phyloP scores from a whole-genome alignment of 441 rosid species.

The Bocquillonia castaneifolia region DNA sequence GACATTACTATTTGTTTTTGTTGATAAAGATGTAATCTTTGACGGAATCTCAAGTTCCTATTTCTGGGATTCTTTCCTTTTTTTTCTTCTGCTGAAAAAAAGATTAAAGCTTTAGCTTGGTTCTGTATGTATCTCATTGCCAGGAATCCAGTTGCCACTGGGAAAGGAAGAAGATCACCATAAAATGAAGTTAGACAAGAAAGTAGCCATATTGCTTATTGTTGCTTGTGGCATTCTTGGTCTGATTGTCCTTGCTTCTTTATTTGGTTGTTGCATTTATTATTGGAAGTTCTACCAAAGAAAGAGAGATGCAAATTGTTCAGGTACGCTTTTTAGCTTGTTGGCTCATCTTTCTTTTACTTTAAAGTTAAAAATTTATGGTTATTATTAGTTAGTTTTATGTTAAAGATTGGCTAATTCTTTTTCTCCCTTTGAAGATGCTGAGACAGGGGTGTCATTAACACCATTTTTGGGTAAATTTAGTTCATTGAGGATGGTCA shows the following conservation, averaged over 20 bases:
- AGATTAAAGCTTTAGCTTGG: not conserved
- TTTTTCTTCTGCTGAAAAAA: not conserved
- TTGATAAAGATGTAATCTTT: constrained; percentile 9
- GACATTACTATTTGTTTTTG: not conserved
- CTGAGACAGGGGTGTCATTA: constrained; percentile 42
- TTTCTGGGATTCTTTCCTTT: constrained; percentile 14
- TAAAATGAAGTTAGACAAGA: constrained; percentile 47
- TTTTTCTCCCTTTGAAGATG: constrained; percentile 30
- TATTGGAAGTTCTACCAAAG: constrained; percentile 35
- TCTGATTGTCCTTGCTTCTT: constrained; percentile 34
- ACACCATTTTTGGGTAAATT: constrained; percentile 51
- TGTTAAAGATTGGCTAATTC: constrained; percentile 8
- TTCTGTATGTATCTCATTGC: not conserved
- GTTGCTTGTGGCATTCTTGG: constrained; percentile 50
- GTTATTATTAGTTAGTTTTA: constrained; percentile 1
- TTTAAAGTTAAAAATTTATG: not conserved
- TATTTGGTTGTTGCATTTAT: constrained; percentile 50
- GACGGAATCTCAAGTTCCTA: constrained; percentile 1
- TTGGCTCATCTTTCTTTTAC: not conserved
- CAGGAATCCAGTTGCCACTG: constrained; percentile 42
- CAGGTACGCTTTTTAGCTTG: constrained; percentile 43
- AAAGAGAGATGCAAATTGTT: constrained; percentile 36
- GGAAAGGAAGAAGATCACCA: constrained; percentile 40
- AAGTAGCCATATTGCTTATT: constrained; percentile 40
- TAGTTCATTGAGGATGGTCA: constrained; percentile 39